These are phyloP conservation scores for Mycena kentingensis DNA, from an alignment of 768 basidiomycete species.

Conservation along the genomic window DNA sequence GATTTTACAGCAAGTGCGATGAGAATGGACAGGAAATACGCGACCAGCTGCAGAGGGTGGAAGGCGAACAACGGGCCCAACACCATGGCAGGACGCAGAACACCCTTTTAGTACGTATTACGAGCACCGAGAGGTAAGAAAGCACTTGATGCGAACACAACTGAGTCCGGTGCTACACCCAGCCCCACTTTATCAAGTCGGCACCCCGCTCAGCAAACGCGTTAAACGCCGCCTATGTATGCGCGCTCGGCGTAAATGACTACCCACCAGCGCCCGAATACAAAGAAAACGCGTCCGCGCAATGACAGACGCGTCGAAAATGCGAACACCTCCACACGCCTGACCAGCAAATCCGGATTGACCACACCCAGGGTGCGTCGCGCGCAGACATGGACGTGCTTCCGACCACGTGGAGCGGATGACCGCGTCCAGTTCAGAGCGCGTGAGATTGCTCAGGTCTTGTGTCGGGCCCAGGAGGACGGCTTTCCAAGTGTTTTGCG, in stretches of 20 bases:
- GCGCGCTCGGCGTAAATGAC: not conserved
- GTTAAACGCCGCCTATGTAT: not conserved
- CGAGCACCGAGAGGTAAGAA: too few species aligned
- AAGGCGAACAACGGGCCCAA: too few species aligned
- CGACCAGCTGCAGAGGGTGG: not conserved
- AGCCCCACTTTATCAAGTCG: not conserved
- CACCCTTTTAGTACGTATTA: too few species aligned
- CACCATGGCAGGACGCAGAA: too few species aligned
- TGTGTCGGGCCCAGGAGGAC: slow-evolving; percentile 6
- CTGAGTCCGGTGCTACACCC: too few species aligned
- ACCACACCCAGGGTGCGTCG: slow-evolving; percentile 19
- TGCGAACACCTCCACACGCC: slow-evolving; percentile 13
- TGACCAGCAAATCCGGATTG: slow-evolving; percentile 20
- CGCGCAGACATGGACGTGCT: slow-evolving; percentile 10
- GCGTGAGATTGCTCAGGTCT: slow-evolving; percentile 4
- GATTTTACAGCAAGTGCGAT: slow-evolving; percentile 10
- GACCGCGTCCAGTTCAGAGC: slow-evolving; percentile 1
- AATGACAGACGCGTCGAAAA: slow-evolving; percentile 23
- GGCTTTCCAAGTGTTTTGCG: not conserved
- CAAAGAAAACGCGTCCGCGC: not conserved
- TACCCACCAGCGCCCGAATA: not conserved
- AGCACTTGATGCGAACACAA: too few species aligned
- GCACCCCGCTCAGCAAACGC: not conserved
- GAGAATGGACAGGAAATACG: not conserved
- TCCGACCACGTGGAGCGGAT: slow-evolving; percentile 10